Base-by-base conservation (phyloP, 176 grass and related monocot species). In the Paspalum vaginatum region DNA sequence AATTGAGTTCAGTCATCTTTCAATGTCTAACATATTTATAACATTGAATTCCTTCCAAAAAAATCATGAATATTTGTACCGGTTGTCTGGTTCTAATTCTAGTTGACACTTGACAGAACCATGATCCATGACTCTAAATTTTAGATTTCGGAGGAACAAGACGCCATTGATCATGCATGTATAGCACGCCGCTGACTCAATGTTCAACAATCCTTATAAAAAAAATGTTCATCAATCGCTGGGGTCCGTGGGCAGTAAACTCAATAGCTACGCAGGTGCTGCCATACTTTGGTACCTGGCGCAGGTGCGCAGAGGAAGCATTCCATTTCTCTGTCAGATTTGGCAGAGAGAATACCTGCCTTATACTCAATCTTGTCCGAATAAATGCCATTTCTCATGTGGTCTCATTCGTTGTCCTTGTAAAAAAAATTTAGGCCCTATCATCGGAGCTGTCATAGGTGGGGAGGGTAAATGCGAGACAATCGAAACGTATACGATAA, bases 331-430 rank as follows among this genome's bases (percentile, higher is more conserved):
- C 13, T 56, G 77, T 68, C 65, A 80, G 52, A 70, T 20, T 32
- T 25, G 14, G 45, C 69, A 54, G 58, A 72, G 27, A 82, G 46
- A 47, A 83, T 74, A 37, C 80, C 56, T 53, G 46, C 3, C 57
- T 47, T 82, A 43, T 74, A 82, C 80, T 82, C 69, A 74, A 74
- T 64, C 56, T 44, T 5, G 57, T 12, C 8, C 3, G 58, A 74
- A 82, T 72, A 73, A 82, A 62, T 73, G 57, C 32, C 6, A 52
- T 11, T 62, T 17, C 55, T 15, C 32, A 32, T 32, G 32, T 32
- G 32, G 32, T 32, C 32, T 32, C 32, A 32, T 32, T 32, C 32
- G 32, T 32, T 32, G 32, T 32, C 3, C 32, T 32, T 32, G 32
- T 32, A 32, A 32, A 32, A n/a, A n/a, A n/a, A n/a, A n/a, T n/a